Evolutionary conservation across 2,329 filamentous ascomycete species (phyloP).

Genomic region (Verticillium isaacii): DNA sequence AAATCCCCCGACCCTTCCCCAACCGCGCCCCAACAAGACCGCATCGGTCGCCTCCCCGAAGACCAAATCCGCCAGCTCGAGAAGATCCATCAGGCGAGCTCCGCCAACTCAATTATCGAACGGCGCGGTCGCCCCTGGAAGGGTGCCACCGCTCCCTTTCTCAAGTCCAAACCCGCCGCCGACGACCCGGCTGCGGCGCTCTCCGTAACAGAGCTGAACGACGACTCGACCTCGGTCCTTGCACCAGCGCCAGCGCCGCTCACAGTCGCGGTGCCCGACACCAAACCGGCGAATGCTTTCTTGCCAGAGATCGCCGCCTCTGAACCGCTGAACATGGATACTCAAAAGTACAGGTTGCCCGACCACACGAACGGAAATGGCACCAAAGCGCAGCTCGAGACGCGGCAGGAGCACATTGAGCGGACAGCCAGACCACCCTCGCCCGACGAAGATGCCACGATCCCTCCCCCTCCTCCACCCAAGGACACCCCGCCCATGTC

Average conservation of each 20-base stretch:
- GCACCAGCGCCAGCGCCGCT: slow-evolving; percentile 1
- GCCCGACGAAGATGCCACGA: slow-evolving; percentile 24
- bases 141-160: slow-evolving; percentile 53
- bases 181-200: slow-evolving; percentile 1
- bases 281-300: slow-evolving; percentile 20
- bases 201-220: background rate
- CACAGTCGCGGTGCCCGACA: slow-evolving; percentile 3
- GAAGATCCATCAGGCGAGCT: slow-evolving; percentile 57
- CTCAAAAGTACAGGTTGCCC: slow-evolving; percentile 68
- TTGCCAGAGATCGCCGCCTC: slow-evolving; percentile 48
- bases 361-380: slow-evolving; percentile 66
- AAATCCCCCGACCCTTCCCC: slow-evolving; percentile 22
- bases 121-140: slow-evolving; percentile 70
- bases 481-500: slow-evolving; percentile 42
- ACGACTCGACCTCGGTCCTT: background rate
- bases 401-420: slow-evolving; percentile 53
- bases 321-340: slow-evolving; percentile 59
- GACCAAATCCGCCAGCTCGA: slow-evolving; percentile 67
- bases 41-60: slow-evolving; percentile 65
- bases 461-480: slow-evolving; percentile 36
- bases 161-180: slow-evolving; percentile 24
- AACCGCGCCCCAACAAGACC: slow-evolving; percentile 28
- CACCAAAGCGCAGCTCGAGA: slow-evolving; percentile 56
- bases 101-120: slow-evolving; percentile 46
- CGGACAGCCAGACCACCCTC: slow-evolving; percentile 37